A percentile compares a stretch with the other conserved stretches of the same genome.
Conservation (phyloP, 2,329 filamentous ascomycete species). For the Dactylellina cionopaga region DNA sequence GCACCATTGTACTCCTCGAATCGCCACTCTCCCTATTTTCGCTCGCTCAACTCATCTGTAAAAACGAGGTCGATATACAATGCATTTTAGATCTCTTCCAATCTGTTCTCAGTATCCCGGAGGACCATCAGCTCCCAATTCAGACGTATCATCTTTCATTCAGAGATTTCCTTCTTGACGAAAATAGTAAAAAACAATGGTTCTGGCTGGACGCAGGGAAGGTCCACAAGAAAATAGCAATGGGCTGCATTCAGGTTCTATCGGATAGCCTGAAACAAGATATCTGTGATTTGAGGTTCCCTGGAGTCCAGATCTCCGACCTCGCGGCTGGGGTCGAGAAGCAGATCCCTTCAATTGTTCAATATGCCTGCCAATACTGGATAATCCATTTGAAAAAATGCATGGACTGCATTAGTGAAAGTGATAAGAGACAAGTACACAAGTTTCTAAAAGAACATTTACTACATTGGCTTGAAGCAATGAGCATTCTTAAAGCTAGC, state of each 20-base stretch:
- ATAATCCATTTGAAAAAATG: constrained; percentile 57
- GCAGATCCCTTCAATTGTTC: constrained; percentile 56
- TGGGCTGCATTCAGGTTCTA: constrained; percentile 58
- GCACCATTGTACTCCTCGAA: constrained; percentile 23
- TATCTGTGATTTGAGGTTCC: constrained; percentile 55
- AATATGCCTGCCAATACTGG: constrained; percentile 61
- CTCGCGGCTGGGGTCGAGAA: constrained; percentile 38
- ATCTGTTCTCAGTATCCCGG: constrained; percentile 9
- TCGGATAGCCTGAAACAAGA: constrained; percentile 56
- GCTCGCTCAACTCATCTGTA: not conserved
- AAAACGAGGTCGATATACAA: not conserved
- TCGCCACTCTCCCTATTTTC: not conserved
- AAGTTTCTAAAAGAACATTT: constrained; percentile 59
- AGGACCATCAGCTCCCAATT: not conserved
- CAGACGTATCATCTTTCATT: constrained; percentile 18
- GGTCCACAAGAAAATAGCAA: not conserved
- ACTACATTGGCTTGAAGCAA: constrained; percentile 61
- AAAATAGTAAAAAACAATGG: not conserved
- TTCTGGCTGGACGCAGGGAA: not conserved
- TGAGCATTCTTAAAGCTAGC: constrained; percentile 56
- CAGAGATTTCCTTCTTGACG: constrained; percentile 14
- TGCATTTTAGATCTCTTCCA: not conserved
- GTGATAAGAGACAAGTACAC: constrained; percentile 54
- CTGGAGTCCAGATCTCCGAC: not conserved
- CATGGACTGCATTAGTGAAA: constrained; percentile 57